These are phyloP conservation scores for Malus hybrid DNA, from an alignment of 331 rosid genomes.

Conservation along the genomic window DNA sequence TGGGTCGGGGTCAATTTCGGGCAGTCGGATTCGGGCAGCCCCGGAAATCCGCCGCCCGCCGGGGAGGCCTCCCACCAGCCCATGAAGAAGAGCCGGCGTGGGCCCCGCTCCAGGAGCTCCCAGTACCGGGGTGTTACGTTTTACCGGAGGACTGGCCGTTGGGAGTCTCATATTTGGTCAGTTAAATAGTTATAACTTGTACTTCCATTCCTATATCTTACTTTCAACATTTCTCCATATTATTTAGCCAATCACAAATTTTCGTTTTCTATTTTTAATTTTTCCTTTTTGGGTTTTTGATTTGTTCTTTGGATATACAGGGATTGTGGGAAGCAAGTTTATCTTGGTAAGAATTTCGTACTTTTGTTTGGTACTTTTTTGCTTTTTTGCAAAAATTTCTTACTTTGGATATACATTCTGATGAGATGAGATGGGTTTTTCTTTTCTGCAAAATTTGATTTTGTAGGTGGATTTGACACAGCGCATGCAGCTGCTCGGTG, in stretches of 20 bases:
- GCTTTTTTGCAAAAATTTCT: neutral
- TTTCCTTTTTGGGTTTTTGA: neutral
- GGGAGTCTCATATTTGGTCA: slow-evolving; percentile 98
- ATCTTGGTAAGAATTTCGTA: slow-evolving; percentile 67
- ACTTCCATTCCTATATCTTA: neutral
- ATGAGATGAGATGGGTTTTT: slow-evolving; percentile 9
- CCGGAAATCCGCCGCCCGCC: slow-evolving; percentile 22
- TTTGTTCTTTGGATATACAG: slow-evolving; percentile 35
- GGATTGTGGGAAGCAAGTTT: slow-evolving; percentile 99
- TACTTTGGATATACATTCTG: no score
- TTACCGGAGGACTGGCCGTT: slow-evolving; percentile 96
- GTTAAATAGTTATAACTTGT: slow-evolving; percentile 4
- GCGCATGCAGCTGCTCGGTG: slow-evolving; percentile 99
- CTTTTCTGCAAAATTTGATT: slow-evolving; percentile 2
- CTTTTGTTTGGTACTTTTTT: neutral
- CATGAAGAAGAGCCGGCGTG: slow-evolving; percentile 83
- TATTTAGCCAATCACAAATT: neutral
- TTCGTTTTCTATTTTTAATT: neutral
- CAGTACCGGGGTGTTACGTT: slow-evolving; percentile 96
- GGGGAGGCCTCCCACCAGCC: slow-evolving; percentile 53
- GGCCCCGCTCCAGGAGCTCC: slow-evolving; percentile 92
- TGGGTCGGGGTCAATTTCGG: slow-evolving; percentile 87
- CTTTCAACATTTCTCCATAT: neutral
- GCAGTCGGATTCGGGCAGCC: slow-evolving; percentile 40
- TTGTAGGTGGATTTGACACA: slow-evolving; percentile 97